Evolutionary conservation across 1,284 basidiomycete species (phyloP).

Genomic region (Papiliotrema laurentii): DNA sequence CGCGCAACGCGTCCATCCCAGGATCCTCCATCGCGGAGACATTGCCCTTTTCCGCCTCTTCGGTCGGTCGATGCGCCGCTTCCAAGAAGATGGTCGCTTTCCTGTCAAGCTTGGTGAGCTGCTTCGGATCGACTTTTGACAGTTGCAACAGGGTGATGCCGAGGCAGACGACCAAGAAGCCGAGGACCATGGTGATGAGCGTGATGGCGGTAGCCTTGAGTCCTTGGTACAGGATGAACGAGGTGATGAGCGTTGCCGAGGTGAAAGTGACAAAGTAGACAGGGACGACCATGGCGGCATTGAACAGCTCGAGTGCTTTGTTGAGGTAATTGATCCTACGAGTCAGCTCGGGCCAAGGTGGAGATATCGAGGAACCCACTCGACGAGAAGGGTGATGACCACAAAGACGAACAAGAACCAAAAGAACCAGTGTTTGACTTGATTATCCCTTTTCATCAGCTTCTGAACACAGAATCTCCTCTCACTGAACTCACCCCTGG

Average conservation of each 20-base stretch:
- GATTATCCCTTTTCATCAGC: constrained; percentile 31
- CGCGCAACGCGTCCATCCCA: constrained; percentile 80
- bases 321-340: constrained; percentile 88
- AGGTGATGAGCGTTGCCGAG: constrained; percentile 82
- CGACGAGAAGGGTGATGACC: constrained; percentile 61
- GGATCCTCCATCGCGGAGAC: constrained; percentile 51
- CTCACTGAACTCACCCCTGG: constrained; percentile 60
- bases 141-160: constrained; percentile 94
- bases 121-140: constrained; percentile 62
- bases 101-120: constrained; percentile 69
- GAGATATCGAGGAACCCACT: constrained; percentile 16
- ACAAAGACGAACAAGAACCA: constrained; percentile 85
- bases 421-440: constrained; percentile 64
- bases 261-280: constrained; percentile 67
- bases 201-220: constrained; percentile 67
- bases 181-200: constrained; percentile 84
- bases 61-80: constrained; percentile 64
- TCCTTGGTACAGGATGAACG: constrained; percentile 84
- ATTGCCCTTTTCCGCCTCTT: constrained; percentile 50
- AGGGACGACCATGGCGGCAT: constrained; percentile 73
- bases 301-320: constrained; percentile 92
- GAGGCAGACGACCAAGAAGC: constrained; percentile 62
- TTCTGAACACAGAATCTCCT: background rate
- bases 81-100: constrained; percentile 78
- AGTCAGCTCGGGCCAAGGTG: constrained; percentile 5